These are phyloP conservation scores for Cladosporium sp. DNA, from an alignment of 2,329 filamentous ascomycete genomes.

Conservation along the genomic window DNA sequence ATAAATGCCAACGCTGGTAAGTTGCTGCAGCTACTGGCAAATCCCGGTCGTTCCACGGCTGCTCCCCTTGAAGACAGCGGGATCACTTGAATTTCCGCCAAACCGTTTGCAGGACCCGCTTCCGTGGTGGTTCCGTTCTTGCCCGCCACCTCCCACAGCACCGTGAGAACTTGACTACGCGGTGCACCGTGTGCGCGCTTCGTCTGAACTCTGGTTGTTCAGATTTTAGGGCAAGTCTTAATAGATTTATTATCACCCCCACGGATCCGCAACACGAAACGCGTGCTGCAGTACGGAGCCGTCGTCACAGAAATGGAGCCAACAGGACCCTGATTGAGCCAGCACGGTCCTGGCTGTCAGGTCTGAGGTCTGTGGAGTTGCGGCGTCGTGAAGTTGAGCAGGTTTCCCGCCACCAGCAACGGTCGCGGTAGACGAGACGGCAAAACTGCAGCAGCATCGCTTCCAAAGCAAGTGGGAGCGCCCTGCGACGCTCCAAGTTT, in stretches of 20 bases:
- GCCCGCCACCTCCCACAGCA: background rate
- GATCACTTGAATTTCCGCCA: background rate
- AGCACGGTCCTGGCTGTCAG: background rate
- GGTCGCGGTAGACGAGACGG: no score
- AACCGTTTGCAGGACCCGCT: background rate
- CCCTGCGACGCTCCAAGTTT: no score
- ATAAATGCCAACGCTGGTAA: background rate
- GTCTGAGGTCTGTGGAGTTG: background rate
- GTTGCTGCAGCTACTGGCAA: background rate
- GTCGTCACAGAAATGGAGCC: background rate
- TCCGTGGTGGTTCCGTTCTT: background rate
- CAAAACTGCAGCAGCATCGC: no score
- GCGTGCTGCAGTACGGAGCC: background rate
- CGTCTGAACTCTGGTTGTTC: no score
- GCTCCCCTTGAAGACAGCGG: background rate
- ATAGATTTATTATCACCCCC: no score
- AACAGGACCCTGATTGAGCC: background rate
- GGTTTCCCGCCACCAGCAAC: no score
- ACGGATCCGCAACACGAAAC: background rate
- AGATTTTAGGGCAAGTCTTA: no score
- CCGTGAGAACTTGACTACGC: no score
- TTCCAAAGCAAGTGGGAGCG: no score
- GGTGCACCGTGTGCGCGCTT: no score
- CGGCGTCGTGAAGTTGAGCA: background rate
- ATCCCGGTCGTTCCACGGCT: constrained; percentile 2